phyloP scores from a whole-genome alignment of 2,329 filamentous ascomycete species.

The Colletotrichum godetiae region DNA sequence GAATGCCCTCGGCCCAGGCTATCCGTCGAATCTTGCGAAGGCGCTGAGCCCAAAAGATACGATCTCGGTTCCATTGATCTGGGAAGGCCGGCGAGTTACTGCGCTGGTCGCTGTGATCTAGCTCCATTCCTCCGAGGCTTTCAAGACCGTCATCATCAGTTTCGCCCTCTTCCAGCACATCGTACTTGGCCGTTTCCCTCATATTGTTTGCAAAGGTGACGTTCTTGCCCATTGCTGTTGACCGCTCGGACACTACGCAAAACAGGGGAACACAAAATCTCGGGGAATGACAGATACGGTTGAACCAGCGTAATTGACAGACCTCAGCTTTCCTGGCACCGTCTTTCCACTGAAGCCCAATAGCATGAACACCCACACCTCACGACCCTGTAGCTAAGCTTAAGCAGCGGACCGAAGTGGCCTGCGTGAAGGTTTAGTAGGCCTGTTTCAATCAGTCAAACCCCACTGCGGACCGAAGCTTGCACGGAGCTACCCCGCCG shows the following conservation, averaged over 20 bases:
- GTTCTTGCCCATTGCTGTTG: conserved; percentile 1
- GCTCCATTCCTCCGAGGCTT: conserved; percentile 2
- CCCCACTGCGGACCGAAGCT: not conserved
- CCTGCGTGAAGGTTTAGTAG: not conserved
- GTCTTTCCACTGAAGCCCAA: not conserved
- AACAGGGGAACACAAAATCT: too few relatives aligned
- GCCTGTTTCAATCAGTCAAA: not conserved
- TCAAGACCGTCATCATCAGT: conserved; percentile 11
- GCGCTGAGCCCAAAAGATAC: conserved; percentile 7
- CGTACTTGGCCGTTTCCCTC: conserved; percentile 6
- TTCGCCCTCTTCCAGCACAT: not conserved
- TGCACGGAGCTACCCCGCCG: not conserved
- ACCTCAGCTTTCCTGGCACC: not conserved
- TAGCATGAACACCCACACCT: not conserved
- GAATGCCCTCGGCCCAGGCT: not conserved
- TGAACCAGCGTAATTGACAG: not conserved
- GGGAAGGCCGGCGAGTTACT: conserved; percentile 3
- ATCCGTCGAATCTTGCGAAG: not conserved
- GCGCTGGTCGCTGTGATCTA: not conserved
- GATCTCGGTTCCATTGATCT: conserved; percentile 22
- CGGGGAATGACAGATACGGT: not conserved
- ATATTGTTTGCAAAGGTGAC: conserved; percentile 2
- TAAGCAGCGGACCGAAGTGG: not conserved
- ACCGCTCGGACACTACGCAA: not conserved
- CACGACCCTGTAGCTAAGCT: too few relatives aligned